Evolutionary conservation across 1,284 basidiomycete genomes (phyloP), one percentile per base, ranked within the genome.

Genomic region (Moesziomyces parantarcticus): DNA sequence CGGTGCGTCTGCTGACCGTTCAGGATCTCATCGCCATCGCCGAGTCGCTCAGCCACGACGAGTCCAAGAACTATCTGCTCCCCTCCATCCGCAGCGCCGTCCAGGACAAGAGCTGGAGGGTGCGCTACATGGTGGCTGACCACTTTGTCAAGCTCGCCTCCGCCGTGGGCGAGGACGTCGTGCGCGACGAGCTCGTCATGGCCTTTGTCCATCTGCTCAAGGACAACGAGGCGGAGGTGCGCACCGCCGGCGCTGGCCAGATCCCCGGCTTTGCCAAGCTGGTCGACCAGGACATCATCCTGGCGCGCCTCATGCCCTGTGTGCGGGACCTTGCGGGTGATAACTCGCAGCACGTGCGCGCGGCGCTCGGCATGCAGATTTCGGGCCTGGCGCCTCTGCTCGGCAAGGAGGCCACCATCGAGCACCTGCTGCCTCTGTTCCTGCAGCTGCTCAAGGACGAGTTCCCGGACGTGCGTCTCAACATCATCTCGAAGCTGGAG

Each of bases 401-500:
- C 26, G 95, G 93, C 78, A 94, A 93, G 81, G 94, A 96, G 60
- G 89, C 94, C 1, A 99, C 97, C 9, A 93, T 95, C 78, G 96
- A 99, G 85, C 92, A 98, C 82, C 88, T 99, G n/a, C 88, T 99
- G 23, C 97, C 96, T 4, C 87, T 99, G 34, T 99, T 99, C 89
- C 87, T 99, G 48, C 93, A 95, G 82, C 88, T 99, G 48, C 87
- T 99, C 68, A 99, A 99, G 86, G 97, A 99, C 83, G 97, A 99
- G 82, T 99, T 98, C 87, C 93, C 95, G 14, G 97, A 99, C 81
- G 97, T 99, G 36, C 89, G 97, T 69, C 86, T 99, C 75, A 98
- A 99, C 85, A 93, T 99, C 81, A 99, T 99, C 86, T 95, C 94
- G 86, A 99, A 99, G 86, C 89, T 99, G 50, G 97, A 99, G 85